Conservation (phyloP, 2,329 filamentous ascomycete genomes). For the Periconia macrospinosa region DNA sequence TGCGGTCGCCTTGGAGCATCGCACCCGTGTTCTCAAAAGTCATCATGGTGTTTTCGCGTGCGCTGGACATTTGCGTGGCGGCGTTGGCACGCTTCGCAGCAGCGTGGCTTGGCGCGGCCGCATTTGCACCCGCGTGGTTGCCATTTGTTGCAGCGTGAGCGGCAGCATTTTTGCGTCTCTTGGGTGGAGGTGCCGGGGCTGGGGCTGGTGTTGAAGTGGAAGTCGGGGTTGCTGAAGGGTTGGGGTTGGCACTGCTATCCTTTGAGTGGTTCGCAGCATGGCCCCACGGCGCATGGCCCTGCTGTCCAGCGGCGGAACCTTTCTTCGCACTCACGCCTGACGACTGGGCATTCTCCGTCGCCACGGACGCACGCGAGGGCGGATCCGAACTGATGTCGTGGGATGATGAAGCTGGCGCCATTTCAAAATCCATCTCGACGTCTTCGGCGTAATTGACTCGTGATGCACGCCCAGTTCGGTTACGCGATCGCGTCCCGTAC, state of each 20-base stretch:
- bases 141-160: conserved; percentile 34
- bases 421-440: conserved; percentile 86
- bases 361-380: conserved; percentile 39
- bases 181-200: conserved; percentile 43
- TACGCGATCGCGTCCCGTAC: conserved; percentile 93
- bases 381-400: conserved; percentile 56
- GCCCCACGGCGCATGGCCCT: conserved; percentile 43
- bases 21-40: conserved; percentile 75
- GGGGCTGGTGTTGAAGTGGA: conserved; percentile 54
- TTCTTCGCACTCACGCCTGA: conserved; percentile 41
- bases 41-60: conserved; percentile 80
- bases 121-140: conserved; percentile 27
- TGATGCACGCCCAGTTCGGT: conserved; percentile 70
- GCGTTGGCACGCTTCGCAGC: conserved; percentile 36
- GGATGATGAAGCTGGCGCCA: conserved; percentile 56
- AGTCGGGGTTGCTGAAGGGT: conserved; percentile 61
- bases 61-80: conserved; percentile 33
- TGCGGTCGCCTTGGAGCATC: conserved; percentile 71
- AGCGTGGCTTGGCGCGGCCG: conserved; percentile 44
- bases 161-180: conserved; percentile 81
- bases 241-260: conserved; percentile 34
- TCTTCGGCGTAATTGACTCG: conserved; percentile 97
- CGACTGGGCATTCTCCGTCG: conserved; percentile 35
- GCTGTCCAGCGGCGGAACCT: conserved; percentile 42
- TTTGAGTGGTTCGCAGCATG: conserved; percentile 37